Base-by-base conservation (phyloP, 352 stramenopile species). In the Pythium volutum region DNA sequence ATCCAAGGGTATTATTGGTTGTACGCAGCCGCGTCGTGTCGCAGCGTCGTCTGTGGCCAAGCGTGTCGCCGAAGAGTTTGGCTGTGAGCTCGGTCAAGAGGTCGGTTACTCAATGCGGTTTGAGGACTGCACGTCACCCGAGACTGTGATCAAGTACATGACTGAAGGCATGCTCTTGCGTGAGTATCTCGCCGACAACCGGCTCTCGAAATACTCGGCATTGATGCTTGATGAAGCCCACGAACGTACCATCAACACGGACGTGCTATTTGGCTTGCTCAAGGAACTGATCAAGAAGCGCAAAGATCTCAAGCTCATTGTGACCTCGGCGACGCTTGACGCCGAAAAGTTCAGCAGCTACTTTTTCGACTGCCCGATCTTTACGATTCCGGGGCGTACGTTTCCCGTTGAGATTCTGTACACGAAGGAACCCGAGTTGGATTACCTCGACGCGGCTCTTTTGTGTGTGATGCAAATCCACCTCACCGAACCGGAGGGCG, bases 401-500 rank as follows among this genome's bases (percentile, higher is more conserved):
- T 99, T 98, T 74, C 96, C 96, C 8, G 98, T 99, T 3, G 96
- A 99, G 71, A 95, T 97, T 63, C 58, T 99, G 51, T 99, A 99
- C 77, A 98, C 96, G 4, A 99, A 99, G 71, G 97, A 99, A 67
- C 96, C 98, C 2, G 96, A 99, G 70, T 78, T 89, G 26, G 97
- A 99, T 67, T 99, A 99, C 75, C 68, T 99, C 47, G 97, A 99
- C 71, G 97, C 97, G 20, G 87, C 95, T 6, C 77, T 99, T 20
- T 91, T 98, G 23, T 99, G 97, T 31, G 97, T 99, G 0, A 99
- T 99, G 96, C 95, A 99, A 73, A 99, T 99, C 68, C 97, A 99
- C 75, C 64, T 99, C 15, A 97, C 89, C 3, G 96, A 99, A 74
- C 95, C 96, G 1, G 91, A 97, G 54, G 98, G 97, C 41, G 98